phyloP scores from a whole-genome alignment of 192 early-diverging fungal species.

The Coemansia sp. region DNA sequence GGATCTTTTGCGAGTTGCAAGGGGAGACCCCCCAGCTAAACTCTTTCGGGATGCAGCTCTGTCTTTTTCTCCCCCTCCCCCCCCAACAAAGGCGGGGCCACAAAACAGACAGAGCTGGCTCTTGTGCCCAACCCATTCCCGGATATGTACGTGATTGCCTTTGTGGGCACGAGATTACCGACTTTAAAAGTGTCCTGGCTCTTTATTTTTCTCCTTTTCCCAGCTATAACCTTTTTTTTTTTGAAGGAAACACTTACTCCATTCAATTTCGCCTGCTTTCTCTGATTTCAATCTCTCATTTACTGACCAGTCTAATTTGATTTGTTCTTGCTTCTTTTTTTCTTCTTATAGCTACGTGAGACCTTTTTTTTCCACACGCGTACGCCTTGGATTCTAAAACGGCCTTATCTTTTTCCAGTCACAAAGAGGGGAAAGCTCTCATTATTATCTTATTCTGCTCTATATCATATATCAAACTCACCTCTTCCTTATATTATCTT shows the following conservation, averaged over 20 bases:
- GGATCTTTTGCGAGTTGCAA: neutral
- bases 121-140: neutral
- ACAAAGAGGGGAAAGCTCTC: neutral
- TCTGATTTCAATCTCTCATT: neutral
- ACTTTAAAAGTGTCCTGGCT: neutral
- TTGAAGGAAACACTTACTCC: too few relatives aligned
- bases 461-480: neutral
- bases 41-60: neutral
- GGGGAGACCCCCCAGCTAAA: neutral
- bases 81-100: neutral
- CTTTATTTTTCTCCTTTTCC: neutral
- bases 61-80: neutral
- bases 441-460: neutral
- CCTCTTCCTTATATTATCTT: neutral
- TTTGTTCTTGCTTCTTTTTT: slow-evolving; percentile 3
- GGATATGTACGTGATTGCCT: slow-evolving; percentile 2
- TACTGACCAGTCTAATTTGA: neutral
- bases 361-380: neutral
- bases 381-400: neutral
- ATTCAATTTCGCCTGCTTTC: neutral
- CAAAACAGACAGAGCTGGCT: neutral
- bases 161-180: slow-evolving; percentile 3
- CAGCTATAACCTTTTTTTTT: neutral
- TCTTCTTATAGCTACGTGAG: slow-evolving; percentile 21
- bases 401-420: neutral